Percentiles rank a stretch among this genome's conserved stretches.
Conservation (phyloP, 345 rosid genomes). For the Lenwebbia sp. region DNA sequence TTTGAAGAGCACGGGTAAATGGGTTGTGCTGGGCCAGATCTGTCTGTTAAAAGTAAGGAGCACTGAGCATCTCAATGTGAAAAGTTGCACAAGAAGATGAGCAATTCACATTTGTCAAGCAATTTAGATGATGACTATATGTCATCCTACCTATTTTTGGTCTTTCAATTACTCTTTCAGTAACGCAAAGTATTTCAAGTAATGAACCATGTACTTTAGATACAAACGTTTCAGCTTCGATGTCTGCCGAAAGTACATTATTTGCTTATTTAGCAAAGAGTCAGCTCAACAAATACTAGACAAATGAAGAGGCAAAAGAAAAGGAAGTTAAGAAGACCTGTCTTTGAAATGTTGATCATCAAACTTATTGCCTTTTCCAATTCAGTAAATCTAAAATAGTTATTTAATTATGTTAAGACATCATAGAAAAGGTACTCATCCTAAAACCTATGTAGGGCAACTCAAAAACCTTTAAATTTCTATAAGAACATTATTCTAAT, state of each 20-base stretch:
- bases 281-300: not conserved
- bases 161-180: not conserved
- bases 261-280: not conserved
- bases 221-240: not conserved
- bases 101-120: not conserved
- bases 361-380: not conserved
- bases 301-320: not conserved
- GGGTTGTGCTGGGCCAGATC: conserved; percentile 47
- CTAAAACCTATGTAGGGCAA: not conserved
- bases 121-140: not conserved
- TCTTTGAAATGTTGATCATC: not conserved
- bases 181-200: not conserved
- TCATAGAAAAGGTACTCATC: not conserved
- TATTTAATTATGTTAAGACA: not conserved
- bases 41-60: conserved; percentile 28
- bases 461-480: not conserved
- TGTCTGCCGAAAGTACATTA: not conserved
- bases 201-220: not conserved
- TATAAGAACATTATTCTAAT: not conserved
- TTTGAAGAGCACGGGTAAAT: conserved; percentile 44
- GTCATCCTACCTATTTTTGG: not conserved
- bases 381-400: not conserved
- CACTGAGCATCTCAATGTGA: not conserved
- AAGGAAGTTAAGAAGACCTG: not conserved
- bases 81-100: not conserved